Base-by-base conservation (phyloP, 1,139 yeast genomes). In the Candida pseudoviswanathii region DNA sequence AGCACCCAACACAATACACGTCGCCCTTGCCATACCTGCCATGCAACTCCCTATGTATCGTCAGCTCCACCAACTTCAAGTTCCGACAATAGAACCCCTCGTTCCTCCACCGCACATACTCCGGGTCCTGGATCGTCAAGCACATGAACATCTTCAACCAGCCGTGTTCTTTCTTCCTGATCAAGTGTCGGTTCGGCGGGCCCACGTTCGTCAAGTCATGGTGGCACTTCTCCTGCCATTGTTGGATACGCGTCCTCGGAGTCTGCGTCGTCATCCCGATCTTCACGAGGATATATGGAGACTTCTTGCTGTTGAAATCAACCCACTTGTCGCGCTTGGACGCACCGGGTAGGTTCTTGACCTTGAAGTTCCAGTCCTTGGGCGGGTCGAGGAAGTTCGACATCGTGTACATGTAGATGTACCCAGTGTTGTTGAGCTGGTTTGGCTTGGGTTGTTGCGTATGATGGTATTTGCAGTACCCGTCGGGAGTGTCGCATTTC, bases 191-290 rank as follows among this genome's bases (percentile, higher is more conserved):
- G 41, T 53, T 51, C 10, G 22, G 41, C 1, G 59, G 59, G 4
- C 51, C 51, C 3, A 55, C 6, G 27, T 54, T 53, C 11, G 51
- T 41, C 39, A 55, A 36, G 27, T 75, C 68, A 51, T 81, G 86
- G 8, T 70, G 67, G 56, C 88, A 83, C 55, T 81, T 75, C 2
- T 58, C 62, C 57, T 75, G 77, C 88, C 88, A 83, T 58, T 83
- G 86, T 43, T 59, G 60, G 29, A 83, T 58, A 43, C 88, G 61
- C 2, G 58, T 58, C 4, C 54, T 52, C 0, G 82, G 84, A 0
- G 69, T 61, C 40, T 75, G 77, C 1, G 80, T 73, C 0, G 88
- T 83, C 72, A 73, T 74, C 0, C 88, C 88, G 3, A 83, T 75
- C 51, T 83, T 83, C 16, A 83, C 63, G 26, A 82, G 64, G 1